Conservation (phyloP, 129 eudicot species). For the Scalesia atractyloides region DNA sequence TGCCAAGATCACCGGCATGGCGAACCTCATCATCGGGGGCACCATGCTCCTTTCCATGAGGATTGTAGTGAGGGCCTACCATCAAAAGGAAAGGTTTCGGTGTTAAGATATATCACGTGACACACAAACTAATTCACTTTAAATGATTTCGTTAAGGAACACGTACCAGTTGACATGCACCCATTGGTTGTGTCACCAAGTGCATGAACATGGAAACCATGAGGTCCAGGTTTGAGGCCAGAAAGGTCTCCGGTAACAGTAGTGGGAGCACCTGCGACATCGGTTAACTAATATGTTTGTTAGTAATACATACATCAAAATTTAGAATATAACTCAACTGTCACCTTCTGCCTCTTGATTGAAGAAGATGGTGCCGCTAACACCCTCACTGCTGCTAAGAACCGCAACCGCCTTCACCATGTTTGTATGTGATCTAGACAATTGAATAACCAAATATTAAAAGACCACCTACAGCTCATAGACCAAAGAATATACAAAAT, state of each 20-base stretch:
- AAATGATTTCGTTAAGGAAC: not conserved
- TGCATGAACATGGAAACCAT: slow-evolving; percentile 95
- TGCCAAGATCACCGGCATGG: slow-evolving; percentile 99
- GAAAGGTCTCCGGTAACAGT: slow-evolving; percentile 74
- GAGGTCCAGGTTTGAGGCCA: slow-evolving; percentile 88
- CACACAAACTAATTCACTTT: too few species aligned
- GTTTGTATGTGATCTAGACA: slow-evolving; percentile 68
- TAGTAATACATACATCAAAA: not conserved
- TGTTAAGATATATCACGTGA: not conserved
- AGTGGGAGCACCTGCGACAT: slow-evolving; percentile 65
- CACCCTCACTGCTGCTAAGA: slow-evolving; percentile 87
- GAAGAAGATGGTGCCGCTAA: slow-evolving; percentile 73
- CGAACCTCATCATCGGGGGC: slow-evolving; percentile 91
- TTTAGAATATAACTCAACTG: not conserved
- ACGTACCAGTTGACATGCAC: slow-evolving; percentile 92
- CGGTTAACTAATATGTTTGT: not conserved
- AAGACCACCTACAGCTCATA: slow-evolving; percentile 22
- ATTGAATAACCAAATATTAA: slow-evolving; percentile 11
- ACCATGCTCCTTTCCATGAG: slow-evolving; percentile 90
- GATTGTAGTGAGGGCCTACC: slow-evolving; percentile 92
- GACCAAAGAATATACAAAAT: not conserved
- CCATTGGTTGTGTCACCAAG: slow-evolving; percentile 99
- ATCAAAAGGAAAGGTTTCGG: slow-evolving; percentile 6
- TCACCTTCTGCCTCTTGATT: slow-evolving; percentile 81
- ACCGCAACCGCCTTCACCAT: slow-evolving; percentile 96